Evolutionary conservation across 768 basidiomycete genomes (phyloP), one percentile per base, ranked within the genome.

Genomic region (Udeniomyces megalosporus): DNA sequence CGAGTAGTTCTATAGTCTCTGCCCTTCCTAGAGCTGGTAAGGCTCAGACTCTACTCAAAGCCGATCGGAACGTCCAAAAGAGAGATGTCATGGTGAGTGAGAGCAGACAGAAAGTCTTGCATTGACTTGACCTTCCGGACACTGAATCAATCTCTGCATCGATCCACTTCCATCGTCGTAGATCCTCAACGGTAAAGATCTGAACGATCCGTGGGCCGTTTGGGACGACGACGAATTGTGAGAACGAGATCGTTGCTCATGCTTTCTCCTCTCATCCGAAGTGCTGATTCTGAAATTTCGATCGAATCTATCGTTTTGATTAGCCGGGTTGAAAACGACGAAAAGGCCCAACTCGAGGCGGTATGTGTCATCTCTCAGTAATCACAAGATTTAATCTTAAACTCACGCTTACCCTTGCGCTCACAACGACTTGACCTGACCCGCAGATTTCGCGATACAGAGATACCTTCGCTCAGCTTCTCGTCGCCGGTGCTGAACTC

Each of bases 11-110:
- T 29, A 20, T 32, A 5, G 22, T 51, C 31, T 60, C 28, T 15
- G 7, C 17, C 4, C 38, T 28, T 11, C 4, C 29, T 31, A 66
- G 69, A 45, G 65, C 58, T 15, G 61, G 68, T 0, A 65, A 73
- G 15, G 67, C 69, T n/a, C 65, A 71, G 51, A 72, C 68, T 1
- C 47, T 74, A 8, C 61, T 74, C 7, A 53, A 69, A 29, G 73
- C 73, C 0, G 73, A 74, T 60, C 66, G 70, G 29, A 70, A 73
- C 65, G 69, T 74, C 1, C 73, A 74, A 62, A 49, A 66, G 5
- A 66, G 73, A 10, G 71, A 72, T 55, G 69, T 71, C 3, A 66
- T 60, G 55, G 67, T 52, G 3, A 10, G 35, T 32, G 10, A 15
- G 22, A 24, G 3, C 51, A 10, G 28, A 14, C n/a, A 2, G 2